phyloP scores from a whole-genome alignment of 768 basidiomycete genomes.

The Lentinus brumalis region DNA sequence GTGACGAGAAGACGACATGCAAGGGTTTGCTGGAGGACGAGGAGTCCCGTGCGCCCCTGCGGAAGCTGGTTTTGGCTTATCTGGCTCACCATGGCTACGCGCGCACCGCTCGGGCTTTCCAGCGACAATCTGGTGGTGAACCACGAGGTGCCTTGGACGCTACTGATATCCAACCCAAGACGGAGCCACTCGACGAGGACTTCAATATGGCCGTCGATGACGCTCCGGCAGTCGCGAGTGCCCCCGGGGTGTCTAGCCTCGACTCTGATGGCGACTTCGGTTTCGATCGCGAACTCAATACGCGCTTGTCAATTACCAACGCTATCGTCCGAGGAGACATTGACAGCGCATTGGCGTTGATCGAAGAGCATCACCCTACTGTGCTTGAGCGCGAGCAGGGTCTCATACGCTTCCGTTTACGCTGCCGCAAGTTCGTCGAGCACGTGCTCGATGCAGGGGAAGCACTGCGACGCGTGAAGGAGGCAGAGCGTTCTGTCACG shows the following conservation, averaged over 20 bases:
- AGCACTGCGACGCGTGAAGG: slow-evolving; percentile 62
- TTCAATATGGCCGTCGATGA: slow-evolving; percentile 22
- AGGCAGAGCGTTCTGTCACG: slow-evolving; percentile 38
- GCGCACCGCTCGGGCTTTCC: slow-evolving; percentile 68
- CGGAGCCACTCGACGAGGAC: slow-evolving; percentile 16
- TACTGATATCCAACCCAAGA: slow-evolving; percentile 2
- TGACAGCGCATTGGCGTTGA: slow-evolving; percentile 63
- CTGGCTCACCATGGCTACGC: slow-evolving; percentile 85
- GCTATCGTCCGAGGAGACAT: slow-evolving; percentile 71
- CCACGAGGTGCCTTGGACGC: slow-evolving; percentile 3
- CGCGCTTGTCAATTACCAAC: slow-evolving; percentile 70
- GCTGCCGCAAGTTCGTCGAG: slow-evolving; percentile 86
- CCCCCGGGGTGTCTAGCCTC: background rate
- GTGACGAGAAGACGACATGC: slow-evolving; percentile 5
- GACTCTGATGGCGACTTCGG: slow-evolving; percentile 30
- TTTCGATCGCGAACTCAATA: slow-evolving; percentile 53
- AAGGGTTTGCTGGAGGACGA: slow-evolving; percentile 33
- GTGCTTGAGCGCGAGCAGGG: slow-evolving; percentile 70
- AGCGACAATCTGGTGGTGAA: slow-evolving; percentile 45
- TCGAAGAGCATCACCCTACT: slow-evolving; percentile 55
- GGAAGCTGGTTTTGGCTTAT: slow-evolving; percentile 76
- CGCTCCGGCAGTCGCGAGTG: background rate
- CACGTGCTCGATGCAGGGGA: slow-evolving; percentile 72
- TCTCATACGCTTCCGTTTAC: slow-evolving; percentile 77
- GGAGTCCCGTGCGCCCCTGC: slow-evolving; percentile 60